Base-by-base conservation (phyloP, 805 yeast species). In the Barnettozyma botsteinii region DNA sequence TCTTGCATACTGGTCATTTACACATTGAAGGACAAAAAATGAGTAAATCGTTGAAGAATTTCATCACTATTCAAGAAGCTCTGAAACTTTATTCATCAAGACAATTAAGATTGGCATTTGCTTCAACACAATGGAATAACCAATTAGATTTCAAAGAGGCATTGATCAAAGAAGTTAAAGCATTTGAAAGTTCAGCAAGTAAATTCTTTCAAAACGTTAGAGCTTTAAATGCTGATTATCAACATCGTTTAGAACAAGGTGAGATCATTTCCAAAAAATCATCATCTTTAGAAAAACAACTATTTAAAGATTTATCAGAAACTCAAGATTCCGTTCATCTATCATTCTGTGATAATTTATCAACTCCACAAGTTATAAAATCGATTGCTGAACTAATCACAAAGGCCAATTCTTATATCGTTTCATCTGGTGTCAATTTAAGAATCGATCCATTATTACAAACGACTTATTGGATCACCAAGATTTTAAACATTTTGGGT, bases 11-110 rank as follows among this genome's bases (percentile, higher is more conserved):
- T 31, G 99, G 99, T 30, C 99, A 93, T 64, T 73, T 93, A 55
- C 98, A 93, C 61, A 93, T 93, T 51, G 97, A 93, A 63, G 99
- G 99, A 17, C 97, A 88, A 65, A 93, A 93, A 59, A 93, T 93
- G 99, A 83, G 95, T 35, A 93, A 93, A 66, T 82, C 94, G 32
- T 71, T 93, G 57, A 93, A 93, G 63, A 93, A 93, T 65, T 93
- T 93, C 60, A 91, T 93, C 57, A 88, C 98, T 10, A 87, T 93
- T 51, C 85, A 83, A 48, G 95, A 91, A 58, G 97, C 98, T 2
- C 71, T 93, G 47, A 64, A 70, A 40, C 75, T 62, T 48, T 86
- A 77, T 55, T 61, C 84, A 2, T 63, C 93, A 1, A 77, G 97
- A 52, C 97, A 93, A 61, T 71, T 93, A 53, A 77, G 99, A 49